Evolutionary conservation across 345 rosid species (phyloP).

Genomic region (Salix viminalis): DNA sequence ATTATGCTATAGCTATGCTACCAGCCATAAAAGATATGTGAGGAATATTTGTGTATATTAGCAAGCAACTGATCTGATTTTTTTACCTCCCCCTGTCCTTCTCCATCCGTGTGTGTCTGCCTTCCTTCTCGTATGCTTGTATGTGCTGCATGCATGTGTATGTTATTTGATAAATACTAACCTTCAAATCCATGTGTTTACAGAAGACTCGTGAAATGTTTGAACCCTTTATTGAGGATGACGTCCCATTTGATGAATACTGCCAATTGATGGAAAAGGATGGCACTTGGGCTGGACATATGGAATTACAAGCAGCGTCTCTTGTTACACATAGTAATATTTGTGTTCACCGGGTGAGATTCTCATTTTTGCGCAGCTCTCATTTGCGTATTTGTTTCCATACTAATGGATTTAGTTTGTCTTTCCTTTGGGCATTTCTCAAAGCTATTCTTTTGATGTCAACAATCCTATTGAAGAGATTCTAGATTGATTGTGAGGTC

Average conservation of each 20-base stretch:
- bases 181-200: constrained; percentile 11
- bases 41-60: neutral
- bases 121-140: too few relatives aligned
- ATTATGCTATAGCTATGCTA: neutral
- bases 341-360: constrained; percentile 76
- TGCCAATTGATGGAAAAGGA: constrained; percentile 76
- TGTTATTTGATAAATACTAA: constrained; percentile 3
- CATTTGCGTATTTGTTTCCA: neutral
- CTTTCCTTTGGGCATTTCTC: neutral
- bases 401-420: neutral
- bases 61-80: neutral
- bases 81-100: neutral
- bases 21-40: neutral
- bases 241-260: constrained; percentile 79
- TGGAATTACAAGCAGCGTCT: constrained; percentile 95
- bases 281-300: constrained; percentile 96
- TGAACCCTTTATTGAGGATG: constrained; percentile 94
- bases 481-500: neutral
- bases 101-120: too few relatives aligned
- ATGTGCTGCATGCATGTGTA: neutral
- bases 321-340: constrained; percentile 74
- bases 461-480: neutral
- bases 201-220: constrained; percentile 73
- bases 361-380: neutral
- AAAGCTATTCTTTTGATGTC: neutral